Base-by-base conservation (phyloP, 129 eudicot genomes). In the Helichrysum umbraculigerum region DNA sequence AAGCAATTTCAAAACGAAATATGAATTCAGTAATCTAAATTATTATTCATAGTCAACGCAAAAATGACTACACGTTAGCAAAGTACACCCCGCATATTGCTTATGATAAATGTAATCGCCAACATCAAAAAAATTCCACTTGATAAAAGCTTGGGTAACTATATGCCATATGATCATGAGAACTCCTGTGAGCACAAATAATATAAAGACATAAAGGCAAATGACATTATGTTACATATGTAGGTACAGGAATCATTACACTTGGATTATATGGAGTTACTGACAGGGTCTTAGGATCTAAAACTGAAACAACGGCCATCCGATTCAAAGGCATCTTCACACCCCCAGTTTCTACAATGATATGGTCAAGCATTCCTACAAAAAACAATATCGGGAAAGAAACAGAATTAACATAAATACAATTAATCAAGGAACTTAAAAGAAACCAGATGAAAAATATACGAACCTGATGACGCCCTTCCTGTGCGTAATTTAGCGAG, bases 341-440 rank as follows among this genome's bases (percentile, higher is more conserved):
- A 75, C 98, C 98, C 14, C 86, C 79, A 9, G 86, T 79, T 79
- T 90, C 90, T 28, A 93, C 96, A 56, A 91, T 81, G 37, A 93
- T 93, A 80, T 93, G 98, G 66, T 93, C 98, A 51, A 93, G 93
- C 97, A 93, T 93, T 70, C 98, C 98, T 93, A 81, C 66, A 78
- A 52, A 52, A 75, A 32, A 42, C 17, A 34, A 28, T 78, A 47
- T 47, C 0, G 0, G 54, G 39, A 79, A 70, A 63, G 2, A 16
- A 7, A 32, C 20, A 65, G 25, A 22, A 21, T 8, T 59, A 21
- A 72, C 22, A 25, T 32, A 25, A 39, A 20, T 19, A n/a, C 22
- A 29, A 28, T 69, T 39, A 15, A 70, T 30, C 21, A 58, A 75
- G 22, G 14, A 44, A 32, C 51, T 30, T 52, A 47, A 79, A 20